Evolutionary conservation across 192 early-diverging fungal species (phyloP).

Genomic region (Lobulomyces angularis): DNA sequence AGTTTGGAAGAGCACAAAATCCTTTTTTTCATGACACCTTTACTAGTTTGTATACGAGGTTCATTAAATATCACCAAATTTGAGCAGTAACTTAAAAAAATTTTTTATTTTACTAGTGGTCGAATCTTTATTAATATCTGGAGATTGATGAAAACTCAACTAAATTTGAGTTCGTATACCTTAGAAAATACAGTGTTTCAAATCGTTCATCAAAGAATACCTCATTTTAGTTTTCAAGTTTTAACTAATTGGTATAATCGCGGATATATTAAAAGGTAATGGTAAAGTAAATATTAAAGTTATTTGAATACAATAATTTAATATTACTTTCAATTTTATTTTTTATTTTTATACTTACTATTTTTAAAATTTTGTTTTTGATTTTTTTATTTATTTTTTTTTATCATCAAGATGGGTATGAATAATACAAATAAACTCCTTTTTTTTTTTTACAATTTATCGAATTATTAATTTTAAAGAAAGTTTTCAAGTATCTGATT

Average conservation of each 20-base stretch:
- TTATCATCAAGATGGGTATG: background rate
- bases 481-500: slow-evolving; percentile 54
- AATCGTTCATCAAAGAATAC: slow-evolving; percentile 58
- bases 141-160: slow-evolving; percentile 67
- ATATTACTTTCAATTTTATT: slow-evolving; percentile 1
- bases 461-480: slow-evolving; percentile 10
- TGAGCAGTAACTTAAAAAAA: slow-evolving; percentile 48
- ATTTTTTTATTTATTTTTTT: background rate
- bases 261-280: slow-evolving; percentile 16
- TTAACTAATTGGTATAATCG: no score
- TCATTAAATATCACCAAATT: no score
- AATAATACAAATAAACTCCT: background rate
- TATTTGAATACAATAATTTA: background rate
- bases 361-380: background rate
- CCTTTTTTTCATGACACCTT: no score
- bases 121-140: slow-evolving; percentile 82
- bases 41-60: no score
- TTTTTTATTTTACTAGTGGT: slow-evolving; percentile 52
- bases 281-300: background rate
- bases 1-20: slow-evolving; percentile 27
- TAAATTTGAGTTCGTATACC: slow-evolving; percentile 64
- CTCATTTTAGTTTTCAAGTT: no score
- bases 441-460: background rate
- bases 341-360: background rate
- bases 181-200: slow-evolving; percentile 64